Evolutionary conservation across 805 yeast genomes (phyloP), one percentile per base, ranked within the genome.

Genomic region (Citeromyces matritensis): DNA sequence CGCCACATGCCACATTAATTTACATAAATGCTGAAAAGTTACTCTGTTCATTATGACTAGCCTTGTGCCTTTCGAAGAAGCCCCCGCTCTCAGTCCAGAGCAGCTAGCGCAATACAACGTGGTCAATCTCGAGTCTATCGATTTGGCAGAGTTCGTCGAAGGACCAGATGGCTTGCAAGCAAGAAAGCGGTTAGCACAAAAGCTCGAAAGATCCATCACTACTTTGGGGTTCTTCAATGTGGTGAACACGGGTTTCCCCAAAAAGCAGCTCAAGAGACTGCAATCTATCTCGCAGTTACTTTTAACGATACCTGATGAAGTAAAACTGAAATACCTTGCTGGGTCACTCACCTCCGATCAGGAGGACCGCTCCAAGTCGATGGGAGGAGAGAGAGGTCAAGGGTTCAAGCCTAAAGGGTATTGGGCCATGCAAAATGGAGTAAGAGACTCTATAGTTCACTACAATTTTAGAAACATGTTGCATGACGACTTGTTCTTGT

Each of bases 381-480:
- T 55, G 10, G 71, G 72, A 1, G 65, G 63, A 6, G 65, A 64
- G 38, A 45, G 69, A 15, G 69, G 67, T 5, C 47, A 47, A 25
- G 71, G 71, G 0, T 65, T 48, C 45, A 65, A 65, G 38, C 70
- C 70, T 2, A 50, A 49, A 28, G 63, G 65, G 13, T 63, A 63
- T 38, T 65, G 71, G 72, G 48, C 54, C 4, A 59, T 61, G 46
- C 53, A 58, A 13, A 54, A 61, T 35, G 59, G 59, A 1, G 55
- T 57, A 4, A 42, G 58, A 11, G 71, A 65, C 36, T 51, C 57
- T 25, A 62, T 65, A 31, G 63, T 51, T 29, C 60, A 59, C 36
- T 65, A 53, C 44, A 65, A 65, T 38, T 47, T 63, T 33, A 45
- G 58, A 24, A 57, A 63, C 33, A 49, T 60, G 32, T 44, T 49